These are phyloP conservation scores for Megacollybia marginata DNA, from an alignment of 768 basidiomycete genomes.

Conservation along the genomic window DNA sequence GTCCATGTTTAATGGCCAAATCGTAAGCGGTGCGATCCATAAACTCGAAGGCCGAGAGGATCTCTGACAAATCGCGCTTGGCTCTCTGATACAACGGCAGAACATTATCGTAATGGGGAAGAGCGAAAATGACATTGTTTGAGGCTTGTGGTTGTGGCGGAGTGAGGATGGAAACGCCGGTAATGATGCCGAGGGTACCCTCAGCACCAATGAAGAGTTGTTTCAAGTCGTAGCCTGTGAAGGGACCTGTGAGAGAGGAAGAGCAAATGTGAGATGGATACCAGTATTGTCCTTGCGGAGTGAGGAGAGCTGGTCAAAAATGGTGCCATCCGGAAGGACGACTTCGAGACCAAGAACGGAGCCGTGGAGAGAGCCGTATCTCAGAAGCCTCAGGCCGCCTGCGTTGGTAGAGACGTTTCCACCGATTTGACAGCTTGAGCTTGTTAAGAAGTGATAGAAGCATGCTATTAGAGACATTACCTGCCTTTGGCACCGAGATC, in stretches of 20 bases:
- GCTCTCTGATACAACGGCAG: constrained; percentile 78
- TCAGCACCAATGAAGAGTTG: constrained; percentile 98
- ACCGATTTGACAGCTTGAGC: constrained; percentile 86
- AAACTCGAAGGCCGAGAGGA: constrained; percentile 95
- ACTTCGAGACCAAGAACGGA: constrained; percentile 93
- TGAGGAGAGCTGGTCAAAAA: constrained; percentile 83
- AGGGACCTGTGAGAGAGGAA: background rate
- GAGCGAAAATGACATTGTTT: constrained; percentile 87
- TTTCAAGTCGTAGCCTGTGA: constrained; percentile 91
- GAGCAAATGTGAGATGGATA: constrained; percentile 20
- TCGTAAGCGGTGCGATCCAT: constrained; percentile 85
- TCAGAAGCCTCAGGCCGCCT: constrained; percentile 87
- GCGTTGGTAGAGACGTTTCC: constrained; percentile 98
- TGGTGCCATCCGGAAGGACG: constrained; percentile 88
- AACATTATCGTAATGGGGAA: constrained; percentile 82
- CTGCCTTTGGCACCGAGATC: constrained; percentile 96
- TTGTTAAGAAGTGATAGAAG: background rate
- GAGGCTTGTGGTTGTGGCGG: constrained; percentile 76
- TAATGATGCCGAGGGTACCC: constrained; percentile 93
- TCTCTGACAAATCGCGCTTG: constrained; percentile 82
- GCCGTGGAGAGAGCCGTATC: constrained; percentile 94
- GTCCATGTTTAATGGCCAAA: constrained; percentile 75
- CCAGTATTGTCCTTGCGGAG: constrained; percentile 97
- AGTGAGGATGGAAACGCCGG: constrained; percentile 90
- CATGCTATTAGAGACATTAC: constrained; percentile 28